Evolutionary conservation across 192 early-diverging fungal genomes (phyloP).

Genomic region (Podila minutissima): DNA sequence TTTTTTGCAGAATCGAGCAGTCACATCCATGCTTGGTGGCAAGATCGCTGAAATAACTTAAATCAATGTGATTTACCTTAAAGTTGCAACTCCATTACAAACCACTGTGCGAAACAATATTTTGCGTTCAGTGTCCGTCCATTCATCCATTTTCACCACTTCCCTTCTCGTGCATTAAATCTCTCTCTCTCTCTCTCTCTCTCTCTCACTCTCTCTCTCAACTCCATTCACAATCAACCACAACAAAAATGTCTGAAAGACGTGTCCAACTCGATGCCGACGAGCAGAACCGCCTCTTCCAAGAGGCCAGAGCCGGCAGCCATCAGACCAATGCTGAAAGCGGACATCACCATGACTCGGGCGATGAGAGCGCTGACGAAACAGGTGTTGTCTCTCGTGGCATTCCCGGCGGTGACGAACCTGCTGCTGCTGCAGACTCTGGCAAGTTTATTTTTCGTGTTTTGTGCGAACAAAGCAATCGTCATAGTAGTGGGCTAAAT

Average conservation of each 20-base stretch:
- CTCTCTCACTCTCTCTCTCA: neutral
- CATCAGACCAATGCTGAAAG: neutral
- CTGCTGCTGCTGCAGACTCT: constrained; percentile 10
- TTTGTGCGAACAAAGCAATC: neutral
- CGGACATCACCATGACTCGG: constrained; percentile 24
- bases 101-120: too few relatives aligned
- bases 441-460: neutral
- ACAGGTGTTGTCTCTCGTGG: constrained; percentile 39
- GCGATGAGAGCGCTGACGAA: constrained; percentile 38
- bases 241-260: constrained; percentile 22
- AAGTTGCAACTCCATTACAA: too few relatives aligned
- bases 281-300: constrained; percentile 45
- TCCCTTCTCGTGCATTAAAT: neutral
- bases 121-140: too few relatives aligned
- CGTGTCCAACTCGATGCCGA: constrained; percentile 42
- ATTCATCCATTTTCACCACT: too few relatives aligned
- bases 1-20: too few relatives aligned
- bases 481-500: too few relatives aligned
- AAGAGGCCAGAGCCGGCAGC: constrained; percentile 13
- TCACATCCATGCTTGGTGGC: too few relatives aligned
- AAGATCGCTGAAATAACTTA: too few relatives aligned
- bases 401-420: constrained; percentile 45
- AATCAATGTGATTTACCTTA: too few relatives aligned
- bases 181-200: neutral
- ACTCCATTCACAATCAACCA: neutral